Percentiles rank a stretch among this genome's conserved stretches.
Conservation (phyloP, 371 early-diverging fungal species). For the Synchytrium microbalum region DNA sequence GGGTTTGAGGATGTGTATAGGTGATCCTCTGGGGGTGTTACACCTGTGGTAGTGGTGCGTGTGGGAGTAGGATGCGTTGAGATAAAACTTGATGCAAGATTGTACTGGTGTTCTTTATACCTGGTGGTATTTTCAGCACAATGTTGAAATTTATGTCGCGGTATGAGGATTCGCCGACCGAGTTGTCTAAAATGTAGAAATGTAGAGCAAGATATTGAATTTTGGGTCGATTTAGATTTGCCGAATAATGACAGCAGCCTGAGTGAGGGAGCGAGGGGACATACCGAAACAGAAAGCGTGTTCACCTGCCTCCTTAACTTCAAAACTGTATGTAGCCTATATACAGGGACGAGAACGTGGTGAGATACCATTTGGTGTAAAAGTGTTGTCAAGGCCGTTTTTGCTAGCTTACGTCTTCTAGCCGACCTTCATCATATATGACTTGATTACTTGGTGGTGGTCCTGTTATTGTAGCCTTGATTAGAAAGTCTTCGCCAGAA, state of each 20-base stretch:
- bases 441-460: not conserved
- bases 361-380: no score
- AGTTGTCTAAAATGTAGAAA: no score
- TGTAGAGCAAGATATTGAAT: no score
- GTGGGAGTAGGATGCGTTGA: not conserved
- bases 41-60: not conserved
- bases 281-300: not conserved
- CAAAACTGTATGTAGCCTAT: not conserved
- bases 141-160: not conserved
- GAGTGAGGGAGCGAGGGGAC: no score
- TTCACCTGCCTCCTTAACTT: not conserved
- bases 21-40: not conserved
- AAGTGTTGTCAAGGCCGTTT: no score
- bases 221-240: no score
- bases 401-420: not conserved
- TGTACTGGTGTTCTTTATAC: not conserved
- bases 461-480: not conserved
- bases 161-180: not conserved
- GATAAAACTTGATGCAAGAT: not conserved
- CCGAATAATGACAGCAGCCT: no score
- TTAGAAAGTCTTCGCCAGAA: not conserved
- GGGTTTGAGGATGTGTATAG: not conserved
- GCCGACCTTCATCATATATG: not conserved
- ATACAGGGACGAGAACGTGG: no score
- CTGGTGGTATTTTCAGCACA: not conserved